Evolutionary conservation across 108 stramenopile genomes (phyloP), one percentile per base, ranked within the genome.

Genomic region (Seminavis robusta): DNA sequence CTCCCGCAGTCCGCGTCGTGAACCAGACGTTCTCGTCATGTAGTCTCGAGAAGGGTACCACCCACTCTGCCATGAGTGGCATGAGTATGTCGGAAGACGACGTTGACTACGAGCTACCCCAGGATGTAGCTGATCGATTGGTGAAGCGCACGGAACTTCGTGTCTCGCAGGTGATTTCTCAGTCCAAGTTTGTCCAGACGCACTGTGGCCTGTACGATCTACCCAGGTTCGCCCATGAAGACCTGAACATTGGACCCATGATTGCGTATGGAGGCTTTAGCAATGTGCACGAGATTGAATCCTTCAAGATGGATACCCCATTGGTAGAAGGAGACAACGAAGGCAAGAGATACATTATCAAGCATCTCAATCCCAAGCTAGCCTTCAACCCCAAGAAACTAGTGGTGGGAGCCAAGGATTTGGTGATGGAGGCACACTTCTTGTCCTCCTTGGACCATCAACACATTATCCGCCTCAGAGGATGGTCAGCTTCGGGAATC

Each of bases 391-490:
- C 76, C 11, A 77, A 77, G 48, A 77, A 77, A 29, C 61, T 77
- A 6, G 76, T 77, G 15, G 76, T 77, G 19, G 77, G 77, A 15
- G 77, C 77, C 21, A 78, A 72, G 43, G 77, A 78, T 68, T 56
- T 78, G 0, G 77, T 74, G 10, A 71, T 81, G 63, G 80, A 81
- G 42, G 80, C 80, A 13, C 63, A 75, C 26, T 81, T 76, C 47
- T 39, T 81, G 7, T 71, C 80, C 3, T 56, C 74, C 4, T 46
- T 81, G 24, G 47, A 61, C 10, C 80, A 81, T 40, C 48, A 70
- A 42, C 71, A 91, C 54, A 91, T 91, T 19, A 80, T 91, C 42
- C 54, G 67, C 28, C 61, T 91, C 37, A 56, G 84, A 23, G 90
- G 71, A 13, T 80, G 84, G 74, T 71, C 84, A 0, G 73, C 74